phyloP scores from a whole-genome alignment of 306 rosid species.

The Clitoria ternatea region DNA sequence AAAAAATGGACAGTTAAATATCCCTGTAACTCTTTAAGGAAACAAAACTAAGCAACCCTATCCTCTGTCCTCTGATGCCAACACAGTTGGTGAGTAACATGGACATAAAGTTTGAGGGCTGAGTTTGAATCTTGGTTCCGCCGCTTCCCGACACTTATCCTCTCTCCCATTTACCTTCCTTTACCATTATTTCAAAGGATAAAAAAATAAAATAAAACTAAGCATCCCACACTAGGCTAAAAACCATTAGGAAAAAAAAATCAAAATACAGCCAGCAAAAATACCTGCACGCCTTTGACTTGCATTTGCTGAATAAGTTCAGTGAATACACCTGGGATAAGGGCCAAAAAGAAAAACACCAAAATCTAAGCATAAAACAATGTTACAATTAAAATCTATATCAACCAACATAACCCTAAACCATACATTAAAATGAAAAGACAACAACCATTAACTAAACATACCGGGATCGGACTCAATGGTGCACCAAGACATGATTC shows the following conservation, averaged over 20 bases:
- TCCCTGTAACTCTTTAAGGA: not conserved
- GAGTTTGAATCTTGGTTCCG: too few relatives aligned
- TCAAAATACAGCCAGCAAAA: not conserved
- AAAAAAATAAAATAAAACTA: constrained; percentile 3
- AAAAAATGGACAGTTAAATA: not conserved
- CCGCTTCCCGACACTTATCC: too few relatives aligned
- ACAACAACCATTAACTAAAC: not conserved
- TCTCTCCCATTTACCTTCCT: too few relatives aligned
- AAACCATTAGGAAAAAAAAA: not conserved
- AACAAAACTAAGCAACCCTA: constrained; percentile 8
- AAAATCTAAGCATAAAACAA: constrained; percentile 15
- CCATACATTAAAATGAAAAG: not conserved
- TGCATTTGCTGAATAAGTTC: constrained; percentile 99
- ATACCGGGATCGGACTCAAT: constrained; percentile 99
- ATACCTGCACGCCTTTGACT: constrained; percentile 95
- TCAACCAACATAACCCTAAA: not conserved
- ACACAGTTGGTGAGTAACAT: too few relatives aligned
- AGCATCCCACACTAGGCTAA: not conserved
- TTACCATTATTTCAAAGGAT: too few relatives aligned
- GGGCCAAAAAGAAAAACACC: constrained; percentile 22
- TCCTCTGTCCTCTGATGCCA: too few relatives aligned
- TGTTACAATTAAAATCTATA: not conserved
- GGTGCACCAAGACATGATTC: constrained; percentile 98
- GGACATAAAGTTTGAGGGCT: too few relatives aligned
- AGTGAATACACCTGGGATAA: constrained; percentile 93